Conservation (phyloP, 139 green algal genomes). For the Pseudopediastrum boryanum region DNA sequence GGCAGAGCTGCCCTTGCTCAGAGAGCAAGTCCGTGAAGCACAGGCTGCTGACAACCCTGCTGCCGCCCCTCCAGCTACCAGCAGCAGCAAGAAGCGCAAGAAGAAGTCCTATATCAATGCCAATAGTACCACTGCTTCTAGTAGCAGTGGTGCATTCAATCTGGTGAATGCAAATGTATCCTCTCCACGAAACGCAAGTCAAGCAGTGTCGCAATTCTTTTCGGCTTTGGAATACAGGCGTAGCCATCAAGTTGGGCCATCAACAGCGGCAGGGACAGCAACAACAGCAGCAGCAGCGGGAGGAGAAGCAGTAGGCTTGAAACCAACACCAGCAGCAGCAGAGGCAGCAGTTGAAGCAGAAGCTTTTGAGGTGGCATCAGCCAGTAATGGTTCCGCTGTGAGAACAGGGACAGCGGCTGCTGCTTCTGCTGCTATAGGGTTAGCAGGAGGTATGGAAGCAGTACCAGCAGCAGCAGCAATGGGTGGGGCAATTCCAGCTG, state of each 20-base stretch:
- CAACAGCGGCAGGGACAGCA: too few relatives aligned
- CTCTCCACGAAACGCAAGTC: background rate
- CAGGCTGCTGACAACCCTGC: background rate
- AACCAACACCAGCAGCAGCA: background rate
- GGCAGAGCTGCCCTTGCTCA: constrained; percentile 29
- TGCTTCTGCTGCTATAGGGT: too few relatives aligned
- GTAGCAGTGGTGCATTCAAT: too few relatives aligned
- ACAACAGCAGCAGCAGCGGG: background rate
- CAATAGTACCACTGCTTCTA: background rate
- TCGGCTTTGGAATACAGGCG: constrained; percentile 31
- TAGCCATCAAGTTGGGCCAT: background rate
- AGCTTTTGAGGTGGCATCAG: background rate
- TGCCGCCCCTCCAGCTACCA: background rate
- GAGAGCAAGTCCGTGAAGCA: constrained; percentile 16
- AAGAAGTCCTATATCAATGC: background rate
- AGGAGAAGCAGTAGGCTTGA: constrained; percentile 7
- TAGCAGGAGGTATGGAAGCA: background rate
- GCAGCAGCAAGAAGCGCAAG: background rate
- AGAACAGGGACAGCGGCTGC: too few relatives aligned
- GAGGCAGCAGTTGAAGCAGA: background rate
- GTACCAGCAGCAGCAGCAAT: background rate
- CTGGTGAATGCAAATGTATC: constrained; percentile 27
- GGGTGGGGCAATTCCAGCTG: background rate
- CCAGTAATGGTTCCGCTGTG: too few relatives aligned
- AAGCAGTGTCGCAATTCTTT: constrained; percentile 32